Base-by-base conservation (phyloP, 2,329 filamentous ascomycete genomes). In the Trichoderma simmonsii region DNA sequence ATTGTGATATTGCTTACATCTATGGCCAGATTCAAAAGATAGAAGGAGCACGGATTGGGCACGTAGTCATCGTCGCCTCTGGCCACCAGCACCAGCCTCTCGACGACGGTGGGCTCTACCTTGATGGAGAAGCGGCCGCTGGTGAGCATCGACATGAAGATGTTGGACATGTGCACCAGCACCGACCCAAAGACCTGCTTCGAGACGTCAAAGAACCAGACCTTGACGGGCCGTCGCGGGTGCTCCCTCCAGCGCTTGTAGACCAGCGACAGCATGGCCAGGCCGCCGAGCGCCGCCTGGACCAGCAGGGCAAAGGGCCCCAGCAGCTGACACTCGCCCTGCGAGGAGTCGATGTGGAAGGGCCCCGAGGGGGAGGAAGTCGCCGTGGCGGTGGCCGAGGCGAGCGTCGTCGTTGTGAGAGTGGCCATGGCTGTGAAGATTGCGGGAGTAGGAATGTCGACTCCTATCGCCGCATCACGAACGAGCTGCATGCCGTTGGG, bases 191-290 rank as follows among this genome's bases (percentile, higher is more conserved):
- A 93, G 69, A 99, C 94, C 85, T 99, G 96, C 85, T 99, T 99
- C 36, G 94, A 97, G 28, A 91, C 96, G 80, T 99, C 96, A 81
- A 98, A 99, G 81, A 93, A 95, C 95, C 96, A 99, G 75, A 99
- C 94, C 86, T 97, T 97, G 78, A 98, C 79, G 1, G 95, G 95
- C 70, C 96, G 89, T 80, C 98, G 95, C 1, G 96, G 95, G 71
- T 93, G 88, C 83, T 99, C 96, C 75, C 93, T 89, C 90, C 92
- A 97, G 76, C 96, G 89, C 85, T 99, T 99, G 85, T 90, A 97
- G 8, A 98, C 95, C 63, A 99, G 87, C 1, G 94, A 93, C 70
- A 95, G 85, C 67, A 98, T 84, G 9, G 96, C 96, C 71, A 98
- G 85, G 21, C 87, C 89, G 21, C 96, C 96, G 21, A 99, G 89